Base-by-base conservation (phyloP, 2,329 filamentous ascomycete genomes). In the Periglandula ipomoeae region DNA sequence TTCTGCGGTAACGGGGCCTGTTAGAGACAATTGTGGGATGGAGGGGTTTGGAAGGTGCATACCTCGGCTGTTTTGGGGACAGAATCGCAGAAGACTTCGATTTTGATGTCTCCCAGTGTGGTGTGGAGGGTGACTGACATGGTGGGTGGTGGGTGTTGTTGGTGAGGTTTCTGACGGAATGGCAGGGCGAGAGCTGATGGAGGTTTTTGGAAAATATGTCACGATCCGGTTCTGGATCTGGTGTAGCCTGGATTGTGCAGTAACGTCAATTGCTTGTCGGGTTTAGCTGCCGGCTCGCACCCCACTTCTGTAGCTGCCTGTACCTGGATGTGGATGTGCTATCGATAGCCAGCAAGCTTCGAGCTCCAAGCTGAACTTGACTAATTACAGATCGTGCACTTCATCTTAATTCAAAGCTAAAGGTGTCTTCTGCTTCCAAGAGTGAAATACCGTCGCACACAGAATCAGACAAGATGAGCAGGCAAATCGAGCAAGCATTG, bases 41-140 rank as follows among this genome's bases (percentile, higher is more conserved):
- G 34, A 46, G 24, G 24, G 5, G 32, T 8, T 3, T 4, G 24
- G 44, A 10, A 15, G n/a, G 17, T 2, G 4, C 70, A 49, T 70
- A 85, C 85, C 71, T 95, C 87, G 54, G 89, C 85, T 0, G 93
- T 95, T 66, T 91, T 90, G 53, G 93, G 93, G 27, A 95, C 89
- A 58, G 87, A 84, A 66, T 96, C 89, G 72, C 91, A 97, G 71
- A 96, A 97, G 56, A 98, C 75, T 68, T 97, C 93, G 59, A 97
- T 80, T 71, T 97, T 98, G 64, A 98, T 77, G 68, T 93, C 85
- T 63, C 93, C 93, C 47, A 85, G 78, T 45, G 83, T 87, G 44
- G 93, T 98, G 68, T 96, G 89, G 13, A 98, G 78, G 10, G 81
- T 84, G 53, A 83, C 78, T 11, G 81, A 84, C 81, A 84, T 83